Evolutionary conservation across 2,329 filamentous ascomycete genomes (phyloP), one percentile per base, ranked within the genome.

Genomic region (Diaporthe citriasiana): DNA sequence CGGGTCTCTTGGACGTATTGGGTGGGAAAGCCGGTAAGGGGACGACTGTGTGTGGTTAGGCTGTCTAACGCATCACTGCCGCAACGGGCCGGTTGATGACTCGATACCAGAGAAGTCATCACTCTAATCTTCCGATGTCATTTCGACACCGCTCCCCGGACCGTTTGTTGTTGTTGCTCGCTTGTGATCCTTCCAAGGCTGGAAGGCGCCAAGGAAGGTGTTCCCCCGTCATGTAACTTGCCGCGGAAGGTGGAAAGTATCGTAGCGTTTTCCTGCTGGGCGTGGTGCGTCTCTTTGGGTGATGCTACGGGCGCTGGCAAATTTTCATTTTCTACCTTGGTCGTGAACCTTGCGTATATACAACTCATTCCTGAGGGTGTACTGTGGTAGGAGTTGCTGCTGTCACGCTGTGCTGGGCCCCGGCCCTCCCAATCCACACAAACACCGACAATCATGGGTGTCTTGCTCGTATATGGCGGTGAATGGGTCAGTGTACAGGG

Each of bases 11-110:
- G 60, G 22, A 50, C 60, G n/a, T 30, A 35, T 65, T n/a, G 30
- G 42, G 60, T 45, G 42, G 42, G 42, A 50, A 17, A 17, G 42
- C 60, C 60, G 60, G 42, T 7, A 22, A 19, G 60, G 42, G 42
- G 60, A 35, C 42, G 42, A 13, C 60, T n/a, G 4, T 50, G 60
- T 17, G 60, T 50, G 42, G 40, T 25, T 19, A 65, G 42, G 30
- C 42, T 15, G 22, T 45, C 40, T 22, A 35, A 35, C 60, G 25
- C 40, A 50, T 65, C 42, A 35, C 60, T 50, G 42, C 42, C 60
- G 42, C 27, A 65, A 65, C 60, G 42, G 42, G 60, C 55, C 30
- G 42, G 42, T 25, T 50, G 60, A 65, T 65, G 60, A 65, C 60
- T 65, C 42, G 60, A 50, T 38, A 65, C 60, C 60, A 50, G n/a